phyloP scores from a whole-genome alignment of 2,329 filamentous ascomycete species.

The Xylaria sp. region DNA sequence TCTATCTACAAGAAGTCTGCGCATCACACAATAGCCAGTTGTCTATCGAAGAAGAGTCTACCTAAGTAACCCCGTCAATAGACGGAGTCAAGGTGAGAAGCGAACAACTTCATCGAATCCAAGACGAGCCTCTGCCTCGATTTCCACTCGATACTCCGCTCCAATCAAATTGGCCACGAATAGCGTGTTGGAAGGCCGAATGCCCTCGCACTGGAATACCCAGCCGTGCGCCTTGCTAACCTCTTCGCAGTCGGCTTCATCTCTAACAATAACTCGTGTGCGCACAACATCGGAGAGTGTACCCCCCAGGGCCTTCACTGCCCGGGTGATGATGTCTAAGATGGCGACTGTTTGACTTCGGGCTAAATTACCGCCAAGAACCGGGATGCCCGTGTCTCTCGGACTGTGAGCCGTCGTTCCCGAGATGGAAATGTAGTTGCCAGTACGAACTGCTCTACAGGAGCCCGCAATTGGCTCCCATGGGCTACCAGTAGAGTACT shows the following conservation, averaged over 20 bases:
- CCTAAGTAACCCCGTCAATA: no score
- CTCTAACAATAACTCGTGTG: constrained; percentile 37
- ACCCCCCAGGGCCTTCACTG: constrained; percentile 37
- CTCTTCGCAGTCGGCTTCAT: constrained; percentile 35
- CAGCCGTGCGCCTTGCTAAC: constrained; percentile 39
- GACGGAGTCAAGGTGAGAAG: constrained; percentile 1
- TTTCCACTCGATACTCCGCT: constrained; percentile 30
- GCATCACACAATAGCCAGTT: no score
- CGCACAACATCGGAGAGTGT: constrained; percentile 37
- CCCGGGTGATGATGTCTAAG: constrained; percentile 38
- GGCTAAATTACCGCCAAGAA: constrained; percentile 34
- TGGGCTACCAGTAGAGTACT: constrained; percentile 39
- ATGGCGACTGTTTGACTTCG: constrained; percentile 38
- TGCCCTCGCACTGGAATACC: constrained; percentile 36
- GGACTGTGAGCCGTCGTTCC: constrained; percentile 43
- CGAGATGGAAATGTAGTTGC: constrained; percentile 36
- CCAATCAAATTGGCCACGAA: constrained; percentile 25
- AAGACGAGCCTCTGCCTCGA: constrained; percentile 31
- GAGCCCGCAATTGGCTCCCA: constrained; percentile 44
- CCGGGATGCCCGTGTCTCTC: constrained; percentile 10
- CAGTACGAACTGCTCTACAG: constrained; percentile 39
- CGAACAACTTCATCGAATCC: constrained; percentile 12
- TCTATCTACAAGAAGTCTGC: no score
- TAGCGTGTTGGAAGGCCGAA: constrained; percentile 32
- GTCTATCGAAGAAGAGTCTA: no score